Evolutionary conservation across 2,329 filamentous ascomycete genomes (phyloP).

Genomic region (Xylariaceae sp.): DNA sequence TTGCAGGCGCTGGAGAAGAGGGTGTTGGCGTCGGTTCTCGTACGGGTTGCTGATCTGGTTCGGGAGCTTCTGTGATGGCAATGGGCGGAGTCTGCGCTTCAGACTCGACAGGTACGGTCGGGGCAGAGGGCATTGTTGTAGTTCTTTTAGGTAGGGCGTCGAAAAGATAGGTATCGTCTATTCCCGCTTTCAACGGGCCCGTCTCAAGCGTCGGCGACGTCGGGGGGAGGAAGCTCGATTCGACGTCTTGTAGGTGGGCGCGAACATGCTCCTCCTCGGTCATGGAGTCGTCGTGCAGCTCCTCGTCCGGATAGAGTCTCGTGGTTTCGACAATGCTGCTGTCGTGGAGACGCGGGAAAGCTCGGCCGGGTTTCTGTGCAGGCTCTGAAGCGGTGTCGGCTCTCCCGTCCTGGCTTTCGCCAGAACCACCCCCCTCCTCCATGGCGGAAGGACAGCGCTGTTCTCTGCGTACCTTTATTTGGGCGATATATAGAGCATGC

Average conservation of each 20-base stretch:
- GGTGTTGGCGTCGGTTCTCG: no score
- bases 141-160: slow-evolving; percentile 36
- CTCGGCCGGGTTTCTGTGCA: slow-evolving; percentile 1
- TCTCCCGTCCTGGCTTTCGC: slow-evolving; percentile 1
- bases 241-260: slow-evolving; percentile 56
- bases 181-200: slow-evolving; percentile 39
- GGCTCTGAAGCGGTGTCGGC: not conserved
- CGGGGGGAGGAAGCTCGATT: slow-evolving; percentile 59
- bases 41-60: no score
- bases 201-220: slow-evolving; percentile 50
- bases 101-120: no score
- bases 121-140: not conserved
- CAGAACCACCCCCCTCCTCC: slow-evolving; percentile 17
- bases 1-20: no score
- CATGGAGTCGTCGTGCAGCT: slow-evolving; percentile 43
- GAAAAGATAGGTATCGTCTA: slow-evolving; percentile 57
- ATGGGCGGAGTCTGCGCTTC: no score
- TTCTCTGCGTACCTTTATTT: not conserved
- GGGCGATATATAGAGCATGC: no score
- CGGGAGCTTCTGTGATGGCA: no score
- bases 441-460: slow-evolving; percentile 5
- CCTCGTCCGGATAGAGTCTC: slow-evolving; percentile 28
- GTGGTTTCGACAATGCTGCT: slow-evolving; percentile 29
- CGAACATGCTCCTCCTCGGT: slow-evolving; percentile 47
- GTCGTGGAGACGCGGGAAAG: slow-evolving; percentile 18